Base-by-base conservation (phyloP, 2,329 filamentous ascomycete species). In the Calonectria leucothoes region DNA sequence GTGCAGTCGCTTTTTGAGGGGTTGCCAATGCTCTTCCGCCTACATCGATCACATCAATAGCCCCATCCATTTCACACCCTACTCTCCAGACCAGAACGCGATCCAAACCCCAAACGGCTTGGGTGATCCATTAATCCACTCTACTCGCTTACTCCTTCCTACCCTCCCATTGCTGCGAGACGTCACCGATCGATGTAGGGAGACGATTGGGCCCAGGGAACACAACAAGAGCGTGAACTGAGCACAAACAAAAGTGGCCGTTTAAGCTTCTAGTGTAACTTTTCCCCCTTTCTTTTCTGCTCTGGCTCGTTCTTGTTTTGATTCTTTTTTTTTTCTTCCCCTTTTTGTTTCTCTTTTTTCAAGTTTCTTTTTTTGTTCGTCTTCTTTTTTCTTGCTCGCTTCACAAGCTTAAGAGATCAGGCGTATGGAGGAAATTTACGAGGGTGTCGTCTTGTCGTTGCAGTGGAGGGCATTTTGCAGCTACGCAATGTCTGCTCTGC, bases 231-330 rank as follows among this genome's bases (percentile, higher is more conserved):
- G 59, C 48, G 52, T 59, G 27, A 69, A 70, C 49, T 37, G 52
- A 66, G 39, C 51, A 72, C 37, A 65, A 39, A 66, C 65, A 77
- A 80, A 80, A 61, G 71, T 73, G 72, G 76, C 74, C 51, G 69
- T 74, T 74, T 78, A 77, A 70, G 74, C 71, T 80, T 78, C 67
- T 78, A 69, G 63, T 80, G 78, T 79, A 80, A 75, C 73, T 76
- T 71, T 78, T 74, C 57, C 71, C 71, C 68, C 27, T 64, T 67
- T 67, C 66, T 42, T 71, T 67, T 74, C 71, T 73, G 73, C 52
- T 75, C 63, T 65, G 64, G 55, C 75, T 68, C 70, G 55, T 59
- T 74, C 73, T 74, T 71, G 64, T 73, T 37, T 68, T 49, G 39
- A 69, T 71, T 74, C 72, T 73, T 68, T 57, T 55, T 61, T 70